Conservation (phyloP, 2,329 filamentous ascomycete genomes). For the Arthrobotrys conoides region DNA sequence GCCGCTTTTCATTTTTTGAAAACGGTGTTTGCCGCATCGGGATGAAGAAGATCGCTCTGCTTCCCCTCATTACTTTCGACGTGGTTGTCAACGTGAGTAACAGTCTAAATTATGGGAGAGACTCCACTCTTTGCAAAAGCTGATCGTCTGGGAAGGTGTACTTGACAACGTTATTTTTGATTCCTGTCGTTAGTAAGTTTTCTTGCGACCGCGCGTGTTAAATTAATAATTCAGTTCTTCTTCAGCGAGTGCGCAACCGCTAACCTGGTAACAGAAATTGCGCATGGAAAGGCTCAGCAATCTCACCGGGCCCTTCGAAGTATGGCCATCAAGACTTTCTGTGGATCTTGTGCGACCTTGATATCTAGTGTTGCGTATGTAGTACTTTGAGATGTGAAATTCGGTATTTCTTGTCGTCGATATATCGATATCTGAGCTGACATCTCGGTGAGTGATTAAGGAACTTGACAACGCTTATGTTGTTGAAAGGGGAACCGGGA, state of each 20-base stretch:
- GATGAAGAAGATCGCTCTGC: conserved; percentile 73
- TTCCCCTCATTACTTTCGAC: conserved; percentile 75
- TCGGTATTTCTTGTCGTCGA: no score
- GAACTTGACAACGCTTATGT: conserved; percentile 33
- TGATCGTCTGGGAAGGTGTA: conserved; percentile 68
- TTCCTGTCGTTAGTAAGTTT: conserved; percentile 72
- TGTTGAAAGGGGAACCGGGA: conserved; percentile 38
- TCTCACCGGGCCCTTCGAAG: conserved; percentile 27
- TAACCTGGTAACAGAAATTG: neutral
- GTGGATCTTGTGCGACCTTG: conserved; percentile 40
- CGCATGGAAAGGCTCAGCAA: neutral
- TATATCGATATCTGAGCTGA: no score
- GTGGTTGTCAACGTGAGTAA: conserved; percentile 71
- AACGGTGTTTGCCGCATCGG: conserved; percentile 74
- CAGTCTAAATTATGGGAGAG: neutral
- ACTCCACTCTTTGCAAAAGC: no score
- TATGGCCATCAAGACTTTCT: conserved; percentile 43
- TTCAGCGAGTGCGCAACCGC: no score
- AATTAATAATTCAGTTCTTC: neutral
- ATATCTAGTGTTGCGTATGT: conserved; percentile 48
- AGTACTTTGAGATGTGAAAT: neutral
- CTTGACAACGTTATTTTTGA: conserved; percentile 73
- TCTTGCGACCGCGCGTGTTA: no score
- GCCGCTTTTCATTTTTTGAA: conserved; percentile 73
- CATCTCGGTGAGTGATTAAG: no score